Conservation (phyloP, 129 eudicot genomes). For the Tanacetum coccineum region DNA sequence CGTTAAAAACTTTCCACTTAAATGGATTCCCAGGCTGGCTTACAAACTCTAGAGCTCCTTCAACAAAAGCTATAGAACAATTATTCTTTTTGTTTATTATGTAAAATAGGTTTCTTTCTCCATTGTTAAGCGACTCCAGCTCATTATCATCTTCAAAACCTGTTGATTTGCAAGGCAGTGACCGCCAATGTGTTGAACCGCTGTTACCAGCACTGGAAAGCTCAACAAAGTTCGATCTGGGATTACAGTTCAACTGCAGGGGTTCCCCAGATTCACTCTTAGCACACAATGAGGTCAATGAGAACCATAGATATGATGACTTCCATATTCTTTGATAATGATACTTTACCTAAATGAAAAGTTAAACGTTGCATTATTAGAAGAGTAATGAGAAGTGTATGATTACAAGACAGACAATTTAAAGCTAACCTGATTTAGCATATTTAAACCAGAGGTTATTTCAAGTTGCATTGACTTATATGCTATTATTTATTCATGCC, state of each 20-base stretch:
- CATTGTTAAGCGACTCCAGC: slow-evolving; percentile 34
- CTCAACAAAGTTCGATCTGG: slow-evolving; percentile 73
- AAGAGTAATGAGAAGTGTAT: slow-evolving; percentile 5
- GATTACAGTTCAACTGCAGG: slow-evolving; percentile 52
- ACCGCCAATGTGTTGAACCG: slow-evolving; percentile 68
- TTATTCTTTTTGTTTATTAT: slow-evolving; percentile 74
- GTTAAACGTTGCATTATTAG: slow-evolving; percentile 9
- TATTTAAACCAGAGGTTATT: slow-evolving; percentile 7
- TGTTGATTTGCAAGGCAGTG: slow-evolving; percentile 45
- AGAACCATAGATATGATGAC: slow-evolving; percentile 56
- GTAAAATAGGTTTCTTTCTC: slow-evolving; percentile 49
- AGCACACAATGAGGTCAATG: slow-evolving; percentile 73
- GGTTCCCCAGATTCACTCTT: slow-evolving; percentile 71
- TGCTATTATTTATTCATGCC: slow-evolving; percentile 1
- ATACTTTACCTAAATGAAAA: slow-evolving; percentile 70
- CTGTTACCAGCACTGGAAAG: slow-evolving; percentile 58
- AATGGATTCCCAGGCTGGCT: slow-evolving; percentile 76
- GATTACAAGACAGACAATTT: slow-evolving; percentile 8
- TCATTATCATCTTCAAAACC: slow-evolving; percentile 56
- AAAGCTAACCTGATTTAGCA: not conserved
- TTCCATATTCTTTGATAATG: slow-evolving; percentile 72
- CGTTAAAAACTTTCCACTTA: slow-evolving; percentile 70
- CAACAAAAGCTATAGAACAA: slow-evolving; percentile 66
- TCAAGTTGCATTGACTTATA: not conserved
- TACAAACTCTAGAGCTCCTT: slow-evolving; percentile 76